Conservation (phyloP, 352 stramenopile species). For the Aphanomyces invadans region DNA sequence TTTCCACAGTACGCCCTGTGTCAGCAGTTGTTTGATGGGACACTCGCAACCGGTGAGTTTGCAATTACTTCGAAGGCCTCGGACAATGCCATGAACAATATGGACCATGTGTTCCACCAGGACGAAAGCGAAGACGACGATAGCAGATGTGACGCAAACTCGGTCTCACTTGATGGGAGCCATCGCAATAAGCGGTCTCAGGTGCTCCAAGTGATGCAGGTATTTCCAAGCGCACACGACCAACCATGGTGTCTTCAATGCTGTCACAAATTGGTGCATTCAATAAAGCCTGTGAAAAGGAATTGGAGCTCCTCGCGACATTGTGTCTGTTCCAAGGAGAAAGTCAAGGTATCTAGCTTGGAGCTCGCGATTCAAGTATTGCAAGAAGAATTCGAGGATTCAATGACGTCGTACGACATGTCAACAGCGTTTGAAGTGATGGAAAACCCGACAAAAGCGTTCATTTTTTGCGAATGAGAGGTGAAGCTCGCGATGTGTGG, state of each 20-base stretch:
- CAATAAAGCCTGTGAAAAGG: background rate
- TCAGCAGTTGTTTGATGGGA: background rate
- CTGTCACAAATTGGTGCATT: background rate
- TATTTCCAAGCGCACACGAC: background rate
- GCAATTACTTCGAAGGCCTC: background rate
- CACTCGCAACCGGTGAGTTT: background rate
- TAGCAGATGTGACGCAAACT: background rate
- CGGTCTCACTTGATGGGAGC: background rate
- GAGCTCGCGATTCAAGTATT: background rate
- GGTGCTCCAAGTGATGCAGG: background rate
- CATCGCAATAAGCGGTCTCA: background rate
- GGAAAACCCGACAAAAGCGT: background rate
- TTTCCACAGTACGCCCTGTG: constrained; percentile 1
- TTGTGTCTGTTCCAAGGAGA: background rate
- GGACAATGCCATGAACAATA: background rate
- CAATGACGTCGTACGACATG: background rate
- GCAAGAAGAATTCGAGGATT: background rate
- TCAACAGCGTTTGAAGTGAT: background rate
- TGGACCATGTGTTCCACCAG: too few species aligned
- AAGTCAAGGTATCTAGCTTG: background rate
- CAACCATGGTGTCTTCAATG: background rate
- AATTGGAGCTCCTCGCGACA: background rate
- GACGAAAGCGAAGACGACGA: background rate
- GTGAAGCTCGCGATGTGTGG: background rate
- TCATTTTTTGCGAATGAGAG: background rate